A percentile compares a stretch with the other conserved stretches of the same genome.
Conservation (phyloP, 2,329 filamentous ascomycete species). For the Ceratocystis variospora region DNA sequence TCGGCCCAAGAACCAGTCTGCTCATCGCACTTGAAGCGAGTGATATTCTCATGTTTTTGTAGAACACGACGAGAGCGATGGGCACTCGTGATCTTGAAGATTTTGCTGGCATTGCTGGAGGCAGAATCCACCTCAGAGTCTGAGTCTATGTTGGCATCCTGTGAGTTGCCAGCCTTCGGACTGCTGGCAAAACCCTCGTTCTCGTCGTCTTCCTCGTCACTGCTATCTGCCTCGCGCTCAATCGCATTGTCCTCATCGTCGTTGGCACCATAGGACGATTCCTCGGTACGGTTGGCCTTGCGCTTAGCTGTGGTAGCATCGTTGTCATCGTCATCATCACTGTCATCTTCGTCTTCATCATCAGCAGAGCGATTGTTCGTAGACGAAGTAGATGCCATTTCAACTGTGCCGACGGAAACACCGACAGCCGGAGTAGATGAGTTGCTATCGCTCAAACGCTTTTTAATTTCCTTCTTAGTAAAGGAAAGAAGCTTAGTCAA, state of each 20-base stretch:
- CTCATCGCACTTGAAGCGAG: constrained; percentile 68
- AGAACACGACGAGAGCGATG: constrained; percentile 50
- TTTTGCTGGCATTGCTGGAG: constrained; percentile 25
- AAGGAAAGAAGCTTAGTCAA: constrained; percentile 56
- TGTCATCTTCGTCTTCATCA: constrained; percentile 51
- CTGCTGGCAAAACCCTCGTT: constrained; percentile 37
- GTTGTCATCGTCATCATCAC: constrained; percentile 63
- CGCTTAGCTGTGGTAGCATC: constrained; percentile 65
- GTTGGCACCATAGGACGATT: constrained; percentile 78
- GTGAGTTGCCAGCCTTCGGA: constrained; percentile 24
- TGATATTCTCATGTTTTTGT: constrained; percentile 50
- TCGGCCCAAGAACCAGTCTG: constrained; percentile 58
- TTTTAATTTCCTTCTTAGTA: constrained; percentile 69
- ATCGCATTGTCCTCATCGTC: constrained; percentile 81
- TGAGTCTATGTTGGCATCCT: constrained; percentile 24
- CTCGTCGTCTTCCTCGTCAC: constrained; percentile 41
- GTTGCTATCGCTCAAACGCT: constrained; percentile 51
- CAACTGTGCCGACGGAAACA: constrained; percentile 38
- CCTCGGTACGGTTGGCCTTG: constrained; percentile 62
- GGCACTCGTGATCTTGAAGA: constrained; percentile 21
- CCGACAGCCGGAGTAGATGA: constrained; percentile 65
- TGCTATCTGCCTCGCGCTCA: constrained; percentile 44
- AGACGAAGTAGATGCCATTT: constrained; percentile 33
- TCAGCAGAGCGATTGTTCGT: constrained; percentile 35
- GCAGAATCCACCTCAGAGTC: constrained; percentile 18